Conservation (phyloP, 163 green algal genomes). For the Smithsoniella earleae region DNA sequence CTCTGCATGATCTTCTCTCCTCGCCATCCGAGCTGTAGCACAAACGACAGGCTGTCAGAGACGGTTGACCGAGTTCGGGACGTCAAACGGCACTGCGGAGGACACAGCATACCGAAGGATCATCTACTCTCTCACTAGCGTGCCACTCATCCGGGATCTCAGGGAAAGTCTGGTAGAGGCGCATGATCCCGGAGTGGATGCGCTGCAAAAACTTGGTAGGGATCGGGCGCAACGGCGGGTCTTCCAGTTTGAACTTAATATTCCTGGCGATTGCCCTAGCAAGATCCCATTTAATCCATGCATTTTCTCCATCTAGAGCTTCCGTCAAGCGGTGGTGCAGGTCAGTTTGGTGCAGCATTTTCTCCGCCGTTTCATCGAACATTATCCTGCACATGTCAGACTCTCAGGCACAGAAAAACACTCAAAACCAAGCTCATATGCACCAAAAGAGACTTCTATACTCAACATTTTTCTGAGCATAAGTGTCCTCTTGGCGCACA, state of each 20-base stretch:
- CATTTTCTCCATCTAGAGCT: background rate
- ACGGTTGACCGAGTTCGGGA: too few species aligned
- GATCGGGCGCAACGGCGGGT: background rate
- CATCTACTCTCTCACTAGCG: slow-evolving; percentile 6
- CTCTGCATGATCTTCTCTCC: slow-evolving; percentile 29
- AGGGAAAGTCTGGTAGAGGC: background rate
- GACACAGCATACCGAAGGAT: background rate
- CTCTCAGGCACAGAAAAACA: background rate
- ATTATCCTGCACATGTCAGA: slow-evolving; percentile 13
- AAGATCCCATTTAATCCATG: slow-evolving; percentile 27
- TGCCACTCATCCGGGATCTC: background rate
- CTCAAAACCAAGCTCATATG: too few species aligned
- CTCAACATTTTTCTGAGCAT: background rate
- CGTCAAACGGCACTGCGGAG: too few species aligned
- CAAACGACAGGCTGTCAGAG: background rate
- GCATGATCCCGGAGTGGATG: background rate
- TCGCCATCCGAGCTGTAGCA: slow-evolving; percentile 15
- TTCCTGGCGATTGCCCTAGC: slow-evolving; percentile 20
- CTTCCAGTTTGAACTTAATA: slow-evolving; percentile 29
- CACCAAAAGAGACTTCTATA: too few species aligned
- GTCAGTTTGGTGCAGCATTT: slow-evolving; percentile 3
- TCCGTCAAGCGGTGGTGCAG: background rate
- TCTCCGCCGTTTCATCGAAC: slow-evolving; percentile 11
- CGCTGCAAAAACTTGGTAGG: background rate
- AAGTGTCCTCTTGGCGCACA: background rate